A percentile compares a stretch with the other conserved stretches of the same genome.
Conservation (phyloP, 176 grass and related monocot species). For the Juncus effusus region DNA sequence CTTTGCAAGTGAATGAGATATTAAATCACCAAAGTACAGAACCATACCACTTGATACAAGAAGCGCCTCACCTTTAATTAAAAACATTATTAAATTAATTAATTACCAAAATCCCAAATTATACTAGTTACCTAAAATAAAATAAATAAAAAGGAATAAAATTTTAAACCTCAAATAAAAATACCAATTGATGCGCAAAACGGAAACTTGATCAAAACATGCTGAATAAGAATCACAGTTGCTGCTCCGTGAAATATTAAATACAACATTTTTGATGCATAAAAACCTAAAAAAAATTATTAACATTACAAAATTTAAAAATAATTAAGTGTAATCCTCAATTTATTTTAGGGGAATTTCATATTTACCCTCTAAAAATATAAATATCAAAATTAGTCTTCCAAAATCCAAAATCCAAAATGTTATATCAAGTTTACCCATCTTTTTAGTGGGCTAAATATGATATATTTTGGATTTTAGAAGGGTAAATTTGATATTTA, state of each 20-base stretch:
- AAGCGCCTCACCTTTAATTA: slow-evolving; percentile 78
- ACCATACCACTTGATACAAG: slow-evolving; percentile 68
- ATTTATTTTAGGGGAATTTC: too few relatives aligned
- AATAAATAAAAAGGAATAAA: slow-evolving; percentile 32
- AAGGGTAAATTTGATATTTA: too few relatives aligned
- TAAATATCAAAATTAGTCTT: too few relatives aligned
- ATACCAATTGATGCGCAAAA: slow-evolving; percentile 94
- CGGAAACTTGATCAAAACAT: slow-evolving; percentile 73
- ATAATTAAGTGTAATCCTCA: not conserved
- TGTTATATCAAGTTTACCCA: too few relatives aligned
- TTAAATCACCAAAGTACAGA: slow-evolving; percentile 83
- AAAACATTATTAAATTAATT: slow-evolving; percentile 21
- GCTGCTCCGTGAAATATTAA: slow-evolving; percentile 58
- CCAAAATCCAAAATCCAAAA: too few relatives aligned
- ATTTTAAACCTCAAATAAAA: slow-evolving; percentile 59
- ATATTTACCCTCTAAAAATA: too few relatives aligned
- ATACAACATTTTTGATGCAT: slow-evolving; percentile 36
- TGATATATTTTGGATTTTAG: too few relatives aligned
- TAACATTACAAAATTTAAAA: not conserved
- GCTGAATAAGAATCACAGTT: slow-evolving; percentile 71
- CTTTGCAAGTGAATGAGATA: slow-evolving; percentile 66
- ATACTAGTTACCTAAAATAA: slow-evolving; percentile 1
- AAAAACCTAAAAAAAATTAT: slow-evolving; percentile 36
- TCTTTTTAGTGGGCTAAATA: too few relatives aligned
- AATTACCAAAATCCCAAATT: not conserved